These are phyloP conservation scores for Zymoseptoria ardabiliae DNA, from an alignment of 2,329 filamentous ascomycete species.

Conservation along the genomic window DNA sequence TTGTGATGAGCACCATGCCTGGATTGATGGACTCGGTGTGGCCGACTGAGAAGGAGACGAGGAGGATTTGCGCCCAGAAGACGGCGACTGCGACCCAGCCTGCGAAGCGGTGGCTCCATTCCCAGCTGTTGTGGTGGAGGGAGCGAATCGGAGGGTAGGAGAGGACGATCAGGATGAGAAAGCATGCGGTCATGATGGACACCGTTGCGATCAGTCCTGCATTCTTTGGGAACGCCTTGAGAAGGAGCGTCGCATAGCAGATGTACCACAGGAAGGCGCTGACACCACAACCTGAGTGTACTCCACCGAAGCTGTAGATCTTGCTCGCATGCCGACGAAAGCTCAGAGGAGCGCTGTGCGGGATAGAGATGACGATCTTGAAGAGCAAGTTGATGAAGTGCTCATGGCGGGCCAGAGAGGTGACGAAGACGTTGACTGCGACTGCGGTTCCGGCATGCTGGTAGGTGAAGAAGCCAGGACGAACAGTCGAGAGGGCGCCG, in stretches of 20 bases:
- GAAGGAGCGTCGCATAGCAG: conserved; percentile 31
- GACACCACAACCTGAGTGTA: conserved; percentile 33
- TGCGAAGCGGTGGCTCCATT: conserved; percentile 62
- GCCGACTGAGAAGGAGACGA: conserved; percentile 39
- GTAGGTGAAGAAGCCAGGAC: conserved; percentile 16
- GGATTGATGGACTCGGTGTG: conserved; percentile 22
- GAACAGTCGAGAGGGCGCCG: conserved; percentile 4
- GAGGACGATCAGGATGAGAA: conserved; percentile 53
- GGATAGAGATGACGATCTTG: conserved; percentile 26
- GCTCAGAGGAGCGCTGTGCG: conserved; percentile 28
- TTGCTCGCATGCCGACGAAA: conserved; percentile 33
- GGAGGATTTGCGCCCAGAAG: conserved; percentile 57
- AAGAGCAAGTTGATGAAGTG: conserved; percentile 36
- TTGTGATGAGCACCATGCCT: conserved; percentile 36
- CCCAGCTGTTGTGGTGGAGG: conserved; percentile 61
- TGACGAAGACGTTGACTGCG: conserved; percentile 29
- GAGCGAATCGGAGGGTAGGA: conserved; percentile 59
- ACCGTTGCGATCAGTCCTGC: conserved; percentile 36
- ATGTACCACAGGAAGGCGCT: conserved; percentile 40
- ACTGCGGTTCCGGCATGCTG: conserved; percentile 28
- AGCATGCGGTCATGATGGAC: conserved; percentile 52
- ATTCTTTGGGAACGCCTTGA: conserved; percentile 17
- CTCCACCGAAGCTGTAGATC: conserved; percentile 35
- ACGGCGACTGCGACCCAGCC: conserved; percentile 62
- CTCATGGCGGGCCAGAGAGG: conserved; percentile 34